phyloP scores from a whole-genome alignment of 805 yeast genomes.

The Monosporozyma aerobia region DNA sequence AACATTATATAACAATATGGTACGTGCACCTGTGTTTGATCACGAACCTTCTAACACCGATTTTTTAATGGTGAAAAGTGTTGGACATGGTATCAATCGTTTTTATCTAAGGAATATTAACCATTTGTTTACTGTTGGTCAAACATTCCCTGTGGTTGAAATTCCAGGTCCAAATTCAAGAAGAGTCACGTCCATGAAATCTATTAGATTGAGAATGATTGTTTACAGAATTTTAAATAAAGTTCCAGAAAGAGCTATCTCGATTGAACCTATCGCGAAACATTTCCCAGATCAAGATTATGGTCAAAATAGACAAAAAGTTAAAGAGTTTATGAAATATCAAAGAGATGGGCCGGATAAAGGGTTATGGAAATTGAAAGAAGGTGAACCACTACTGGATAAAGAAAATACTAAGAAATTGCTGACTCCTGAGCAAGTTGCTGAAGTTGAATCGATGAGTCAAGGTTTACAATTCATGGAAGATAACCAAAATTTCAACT shows the following conservation, averaged over 20 bases:
- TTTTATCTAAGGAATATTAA: slow-evolving; percentile 63
- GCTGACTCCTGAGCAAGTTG: slow-evolving; percentile 86
- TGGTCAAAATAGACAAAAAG: slow-evolving; percentile 90
- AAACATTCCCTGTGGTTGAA: slow-evolving; percentile 84
- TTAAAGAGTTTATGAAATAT: slow-evolving; percentile 96
- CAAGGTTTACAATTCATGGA: slow-evolving; percentile 84
- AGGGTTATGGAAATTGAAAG: slow-evolving; percentile 86
- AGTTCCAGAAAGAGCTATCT: slow-evolving; percentile 60
- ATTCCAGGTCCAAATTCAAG: slow-evolving; percentile 97
- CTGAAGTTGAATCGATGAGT: slow-evolving; percentile 84
- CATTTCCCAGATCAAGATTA: slow-evolving; percentile 97
- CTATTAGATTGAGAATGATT: slow-evolving; percentile 86
- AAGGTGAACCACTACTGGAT: slow-evolving; percentile 53
- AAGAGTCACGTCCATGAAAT: slow-evolving; percentile 86
- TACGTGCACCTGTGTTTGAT: slow-evolving; percentile 85
- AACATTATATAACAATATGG: slow-evolving; percentile 82
- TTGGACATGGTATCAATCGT: slow-evolving; percentile 67
- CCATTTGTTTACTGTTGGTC: slow-evolving; percentile 80
- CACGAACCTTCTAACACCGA: slow-evolving; percentile 77
- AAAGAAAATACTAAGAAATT: slow-evolving; percentile 72
- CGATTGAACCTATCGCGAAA: slow-evolving; percentile 77
- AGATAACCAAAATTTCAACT: slow-evolving; percentile 55
- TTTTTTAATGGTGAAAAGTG: slow-evolving; percentile 67
- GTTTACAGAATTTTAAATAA: slow-evolving; percentile 80
- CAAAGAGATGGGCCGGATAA: slow-evolving; percentile 91